Evolutionary conservation across 139 green algal species (phyloP).

Genomic region (Ettlia oleoabundans): DNA sequence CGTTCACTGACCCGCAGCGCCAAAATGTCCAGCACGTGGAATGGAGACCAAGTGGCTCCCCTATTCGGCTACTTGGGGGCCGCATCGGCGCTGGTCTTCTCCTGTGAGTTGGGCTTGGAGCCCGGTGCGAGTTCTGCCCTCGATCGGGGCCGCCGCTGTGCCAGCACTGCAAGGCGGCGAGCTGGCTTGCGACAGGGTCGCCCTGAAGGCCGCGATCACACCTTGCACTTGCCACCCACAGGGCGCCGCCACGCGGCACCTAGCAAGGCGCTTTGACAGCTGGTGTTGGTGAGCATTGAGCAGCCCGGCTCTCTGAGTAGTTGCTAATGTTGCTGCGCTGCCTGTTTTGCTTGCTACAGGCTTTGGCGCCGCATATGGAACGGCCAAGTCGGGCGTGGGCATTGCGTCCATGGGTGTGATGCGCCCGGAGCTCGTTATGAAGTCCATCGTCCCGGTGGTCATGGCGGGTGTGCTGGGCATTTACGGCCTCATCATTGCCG

Average conservation of each 20-base stretch:
- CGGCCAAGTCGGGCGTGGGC: conserved; percentile 97
- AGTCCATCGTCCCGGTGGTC: conserved; percentile 98
- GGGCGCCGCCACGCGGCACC: no score
- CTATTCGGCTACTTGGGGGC: conserved; percentile 98
- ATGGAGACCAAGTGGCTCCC: conserved; percentile 60
- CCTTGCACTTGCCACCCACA: no score
- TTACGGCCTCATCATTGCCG: conserved; percentile 99
- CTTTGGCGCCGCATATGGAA: conserved; percentile 98
- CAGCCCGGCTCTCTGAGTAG: no score
- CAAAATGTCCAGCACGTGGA: not conserved
- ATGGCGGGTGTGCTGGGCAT: conserved; percentile 99
- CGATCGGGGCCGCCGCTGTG: not conserved
- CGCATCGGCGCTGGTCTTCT: conserved; percentile 90
- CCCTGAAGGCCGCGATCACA: no score
- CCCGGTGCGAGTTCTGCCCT: not conserved
- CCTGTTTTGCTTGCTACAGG: conserved; percentile 59
- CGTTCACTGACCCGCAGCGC: not conserved
- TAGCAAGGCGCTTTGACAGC: no score
- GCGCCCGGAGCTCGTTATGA: conserved; percentile 99
- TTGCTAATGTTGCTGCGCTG: no score
- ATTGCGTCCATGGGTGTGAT: conserved; percentile 99
- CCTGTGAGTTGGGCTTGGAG: conserved; percentile 81
- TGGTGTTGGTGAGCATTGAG: no score
- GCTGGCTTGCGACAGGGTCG: no score
- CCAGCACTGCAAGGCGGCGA: not conserved